Evolutionary conservation across 2,329 filamentous ascomycete genomes (phyloP).

Genomic region (Aureobasidium vineae): DNA sequence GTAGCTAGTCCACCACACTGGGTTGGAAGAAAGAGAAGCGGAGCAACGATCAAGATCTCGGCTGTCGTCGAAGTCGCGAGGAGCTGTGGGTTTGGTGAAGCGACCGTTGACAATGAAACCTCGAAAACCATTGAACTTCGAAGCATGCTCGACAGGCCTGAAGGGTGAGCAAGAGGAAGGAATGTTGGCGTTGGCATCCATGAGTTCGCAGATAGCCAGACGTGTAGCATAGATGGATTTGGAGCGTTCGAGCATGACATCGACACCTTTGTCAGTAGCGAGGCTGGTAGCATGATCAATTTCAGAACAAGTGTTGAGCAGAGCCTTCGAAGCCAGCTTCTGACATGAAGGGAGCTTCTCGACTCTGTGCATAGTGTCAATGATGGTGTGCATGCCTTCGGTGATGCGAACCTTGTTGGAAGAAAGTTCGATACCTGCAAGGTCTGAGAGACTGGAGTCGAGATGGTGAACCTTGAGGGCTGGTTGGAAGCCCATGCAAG

Average conservation of each 20-base stretch:
- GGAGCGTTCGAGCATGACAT: slow-evolving; percentile 43
- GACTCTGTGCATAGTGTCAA: slow-evolving; percentile 47
- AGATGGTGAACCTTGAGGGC: slow-evolving; percentile 22
- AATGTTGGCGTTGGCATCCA: slow-evolving; percentile 48
- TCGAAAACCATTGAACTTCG: slow-evolving; percentile 33
- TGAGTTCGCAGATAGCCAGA: slow-evolving; percentile 62
- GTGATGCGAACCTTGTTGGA: slow-evolving; percentile 26
- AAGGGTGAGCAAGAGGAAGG: slow-evolving; percentile 55
- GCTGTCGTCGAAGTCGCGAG: slow-evolving; percentile 32
- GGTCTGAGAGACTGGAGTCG: not conserved
- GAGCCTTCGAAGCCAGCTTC: slow-evolving; percentile 51
- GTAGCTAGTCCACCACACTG: slow-evolving; percentile 64
- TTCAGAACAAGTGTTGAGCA: slow-evolving; percentile 55
- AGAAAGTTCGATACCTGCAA: not conserved
- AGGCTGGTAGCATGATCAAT: slow-evolving; percentile 42
- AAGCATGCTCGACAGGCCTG: slow-evolving; percentile 42
- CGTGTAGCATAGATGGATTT: slow-evolving; percentile 61
- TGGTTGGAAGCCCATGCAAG: slow-evolving; percentile 27
- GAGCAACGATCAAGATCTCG: slow-evolving; percentile 53
- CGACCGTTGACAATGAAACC: slow-evolving; percentile 31
- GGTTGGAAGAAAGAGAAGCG: slow-evolving; percentile 52
- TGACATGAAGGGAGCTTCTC: slow-evolving; percentile 52
- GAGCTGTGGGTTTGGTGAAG: slow-evolving; percentile 27
- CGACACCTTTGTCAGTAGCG: slow-evolving; percentile 33
- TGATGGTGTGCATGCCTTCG: slow-evolving; percentile 33